Base-by-base conservation (phyloP, 495 filamentous ascomycete species). In the Penicillium soppii region DNA sequence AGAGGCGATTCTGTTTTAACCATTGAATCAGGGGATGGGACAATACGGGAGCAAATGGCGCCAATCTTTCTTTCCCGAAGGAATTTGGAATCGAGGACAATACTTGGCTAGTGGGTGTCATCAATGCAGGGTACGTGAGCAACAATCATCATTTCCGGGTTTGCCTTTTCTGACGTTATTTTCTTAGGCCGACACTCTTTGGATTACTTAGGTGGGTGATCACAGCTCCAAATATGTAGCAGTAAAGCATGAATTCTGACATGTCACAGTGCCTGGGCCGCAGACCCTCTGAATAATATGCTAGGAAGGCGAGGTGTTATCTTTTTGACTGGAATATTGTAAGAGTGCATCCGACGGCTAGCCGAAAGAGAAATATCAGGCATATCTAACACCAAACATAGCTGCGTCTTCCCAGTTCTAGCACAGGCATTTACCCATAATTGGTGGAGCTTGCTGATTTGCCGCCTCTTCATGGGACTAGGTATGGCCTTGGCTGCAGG, bases 31-130 rank as follows among this genome's bases (percentile, higher is more conserved):
- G 69, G 35, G 80, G 80, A 37, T 87, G 82, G 84, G 84, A 87
- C 63, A 82, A 87, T 51, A 85, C 84, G 10, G 84, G 83, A 15
- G 80, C 79, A 48, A 87, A 88, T 54, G 84, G 83, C 27, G 84
- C 84, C 33, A 86, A 86, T 50, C 60, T 87, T 39, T 73, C 72
- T 17, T 86, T 84, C 56, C 79, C 80, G 0, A 38, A 60, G 15
- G 75, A 75, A 23, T 81, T 87, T 50, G 78, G 77, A 16, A 82
- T 86, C 42, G 62, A 71, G n/a, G 40, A 57, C 9, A 79, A 87
- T 56, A 61, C 71, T 13, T 84, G 82, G 75, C 65, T 87, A 25
- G 70, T 84, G 33, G 83, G 83, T 23, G 60, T 86, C 12, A 70
- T 87, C 51, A 87, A 87, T 53, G 70, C 81, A 13, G 70, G 53